Base-by-base conservation (phyloP, 768 basidiomycete genomes). In the Boletus rex-veris region DNA sequence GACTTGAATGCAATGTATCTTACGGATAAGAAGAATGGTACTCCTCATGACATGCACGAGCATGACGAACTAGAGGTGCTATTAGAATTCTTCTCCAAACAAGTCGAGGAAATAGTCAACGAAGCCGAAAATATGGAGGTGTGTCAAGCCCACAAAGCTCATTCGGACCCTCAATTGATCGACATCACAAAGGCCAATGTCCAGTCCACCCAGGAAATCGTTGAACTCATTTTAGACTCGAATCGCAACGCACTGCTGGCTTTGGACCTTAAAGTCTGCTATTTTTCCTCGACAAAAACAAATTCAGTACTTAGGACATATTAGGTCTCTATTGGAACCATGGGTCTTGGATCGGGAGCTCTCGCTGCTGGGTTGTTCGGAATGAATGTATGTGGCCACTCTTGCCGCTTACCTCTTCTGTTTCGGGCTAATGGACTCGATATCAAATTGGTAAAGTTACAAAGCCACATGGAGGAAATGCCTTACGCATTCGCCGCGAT, bases 151-250 rank as follows among this genome's bases (percentile, higher is more conserved):
- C 28, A 11, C 35, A 37, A 33, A 37, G 18, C 33, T 19, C 4
- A n/a, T 33, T 46, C 7, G 0, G 37, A 37, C 16, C 43, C 18
- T 21, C 28, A 14, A 10, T 46, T 53, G 19, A 64, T 52, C 30
- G 36, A 43, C 44, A 10, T 38, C 10, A 14, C 47, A 41, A 54
- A 43, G 92, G 83, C 80, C 50, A 98, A 98, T 67, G 91, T 98
- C 37, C 90, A 94, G 72, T 93, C 94, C 12, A 98, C 96, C 0
- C 96, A 98, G 75, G 96, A 98, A 73, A 98, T 98, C 49, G 92
- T 96, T 3, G 96, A 98, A 71, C 80, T 98, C 54, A 93, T 98
- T 64, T 78, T 98, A 38, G 96, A 98, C 70, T 90, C 94, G 45
- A 97, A 97, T 74, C 87, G 96, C 45, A 98, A 98, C 63, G 83